Evolutionary conservation across 140 eudicot species (phyloP).

Genomic region (Eryngium alpinum): DNA sequence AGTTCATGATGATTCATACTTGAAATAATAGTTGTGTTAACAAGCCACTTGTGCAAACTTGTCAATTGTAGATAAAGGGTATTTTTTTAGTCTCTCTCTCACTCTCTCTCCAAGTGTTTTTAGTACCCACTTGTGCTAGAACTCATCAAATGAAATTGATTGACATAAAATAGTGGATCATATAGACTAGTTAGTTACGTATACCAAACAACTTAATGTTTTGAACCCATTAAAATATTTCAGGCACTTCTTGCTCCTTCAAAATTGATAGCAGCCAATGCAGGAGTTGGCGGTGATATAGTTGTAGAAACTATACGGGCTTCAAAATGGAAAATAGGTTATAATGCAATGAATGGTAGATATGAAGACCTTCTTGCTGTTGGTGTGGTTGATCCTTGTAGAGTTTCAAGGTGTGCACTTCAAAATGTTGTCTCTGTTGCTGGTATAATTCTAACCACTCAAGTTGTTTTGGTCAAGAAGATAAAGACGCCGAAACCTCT

Average conservation of each 20-base stretch:
- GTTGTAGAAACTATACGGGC: conserved; percentile 60
- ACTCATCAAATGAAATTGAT: neutral
- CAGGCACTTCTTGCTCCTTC: conserved; percentile 96
- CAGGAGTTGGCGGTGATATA: conserved; percentile 77
- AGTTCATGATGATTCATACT: neutral
- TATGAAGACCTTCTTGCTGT: conserved; percentile 68
- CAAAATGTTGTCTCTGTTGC: conserved; percentile 89
- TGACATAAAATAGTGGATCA: neutral
- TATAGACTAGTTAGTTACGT: neutral
- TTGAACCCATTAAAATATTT: conserved; percentile 2
- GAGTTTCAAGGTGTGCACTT: conserved; percentile 73
- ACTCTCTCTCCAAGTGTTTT: no score
- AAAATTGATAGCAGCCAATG: conserved; percentile 69
- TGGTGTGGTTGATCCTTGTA: conserved; percentile 83
- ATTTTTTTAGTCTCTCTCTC: no score
- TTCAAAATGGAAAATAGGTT: conserved; percentile 59
- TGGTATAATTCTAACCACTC: conserved; percentile 68
- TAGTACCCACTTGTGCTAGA: neutral
- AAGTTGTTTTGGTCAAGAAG: conserved; percentile 74
- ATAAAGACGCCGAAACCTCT: conserved; percentile 49
- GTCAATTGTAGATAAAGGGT: neutral
- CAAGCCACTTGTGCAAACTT: neutral
- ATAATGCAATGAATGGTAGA: conserved; percentile 67
- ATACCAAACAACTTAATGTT: neutral
- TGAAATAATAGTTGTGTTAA: neutral